These are phyloP conservation scores for Neurospora sp. DNA, from an alignment of 495 filamentous ascomycete species.

Conservation along the genomic window DNA sequence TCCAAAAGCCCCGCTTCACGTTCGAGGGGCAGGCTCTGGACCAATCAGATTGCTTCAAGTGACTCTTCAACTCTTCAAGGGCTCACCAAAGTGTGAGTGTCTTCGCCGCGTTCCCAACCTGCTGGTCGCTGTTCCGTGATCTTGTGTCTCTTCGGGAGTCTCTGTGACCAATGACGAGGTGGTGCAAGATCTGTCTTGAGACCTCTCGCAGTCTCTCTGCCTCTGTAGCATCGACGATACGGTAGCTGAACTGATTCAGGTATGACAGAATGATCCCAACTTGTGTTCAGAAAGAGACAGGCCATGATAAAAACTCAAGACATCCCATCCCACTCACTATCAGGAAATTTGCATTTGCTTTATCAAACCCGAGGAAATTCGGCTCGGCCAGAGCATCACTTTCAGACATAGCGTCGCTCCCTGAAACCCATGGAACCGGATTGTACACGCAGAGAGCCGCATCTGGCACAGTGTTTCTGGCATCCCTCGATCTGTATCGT, in stretches of 20 bases:
- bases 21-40: slow-evolving; percentile 5
- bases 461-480: neutral
- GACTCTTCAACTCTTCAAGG: neutral
- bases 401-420: neutral
- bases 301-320: neutral
- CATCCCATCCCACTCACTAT: neutral
- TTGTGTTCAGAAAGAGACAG: neutral
- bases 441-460: neutral
- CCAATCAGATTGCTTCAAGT: slow-evolving; percentile 11
- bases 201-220: neutral
- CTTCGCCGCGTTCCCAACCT: slow-evolving; percentile 17
- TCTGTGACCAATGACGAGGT: slow-evolving; percentile 4
- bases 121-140: slow-evolving; percentile 10
- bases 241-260: neutral
- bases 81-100: neutral
- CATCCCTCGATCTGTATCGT: neutral
- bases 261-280: neutral
- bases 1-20: slow-evolving; percentile 7
- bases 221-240: neutral
- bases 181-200: neutral
- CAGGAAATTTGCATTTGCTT: neutral
- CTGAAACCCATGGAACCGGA: neutral
- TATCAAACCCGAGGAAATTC: neutral
- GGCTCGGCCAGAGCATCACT: neutral
- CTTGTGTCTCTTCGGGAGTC: neutral